Evolutionary conservation across 1,284 basidiomycete species (phyloP), one percentile per base, ranked within the genome.

Genomic region (Exobasidium cylindrosporum): DNA sequence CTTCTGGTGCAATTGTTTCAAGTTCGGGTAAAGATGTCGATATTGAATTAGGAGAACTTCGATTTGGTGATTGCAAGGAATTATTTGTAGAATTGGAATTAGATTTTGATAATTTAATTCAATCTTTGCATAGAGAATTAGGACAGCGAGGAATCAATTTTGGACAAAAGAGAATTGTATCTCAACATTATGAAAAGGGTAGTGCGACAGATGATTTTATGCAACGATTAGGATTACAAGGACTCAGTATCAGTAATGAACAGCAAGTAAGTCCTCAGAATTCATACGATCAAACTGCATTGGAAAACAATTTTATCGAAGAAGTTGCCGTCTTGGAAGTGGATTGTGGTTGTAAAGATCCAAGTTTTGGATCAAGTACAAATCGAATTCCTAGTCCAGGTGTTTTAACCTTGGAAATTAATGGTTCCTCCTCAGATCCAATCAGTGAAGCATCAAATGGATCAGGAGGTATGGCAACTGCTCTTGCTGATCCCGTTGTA

Each of bases 21-120:
- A 86, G 87, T 3, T 89, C 91, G 64, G 95, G 95, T 26, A 88
- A 91, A 74, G 88, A 97, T 74, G 91, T 95, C 43, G 94, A 97
- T 78, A 86, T 98, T 58, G 92, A 97, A 70, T 84, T 98, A n/a
- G 89, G 91, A 45, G 92, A 96, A 80, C 54, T 76, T 43, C 69
- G 68, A 54, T 77, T 73, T 49, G 74, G 74, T 24, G 74, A 77
- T 23, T 59, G 60, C 44, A 66, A 65, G 50, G 74, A 77, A 65
- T 57, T 77, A 60, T 64, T 77, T n/a, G 64, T 76, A 28, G 74
- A 77, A 69, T 65, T 77, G 23, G 73, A 75, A 54, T 57, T 75
- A 21, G 72, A 77, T 50, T 63, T 76, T 57, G 62, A 62, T 3
- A 64, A 53, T 10, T 63, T 74, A 4, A 40, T 40, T 7, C 10